Evolutionary conservation across 306 rosid species (phyloP).

Genomic region (Psophocarpus tetragonolobus): DNA sequence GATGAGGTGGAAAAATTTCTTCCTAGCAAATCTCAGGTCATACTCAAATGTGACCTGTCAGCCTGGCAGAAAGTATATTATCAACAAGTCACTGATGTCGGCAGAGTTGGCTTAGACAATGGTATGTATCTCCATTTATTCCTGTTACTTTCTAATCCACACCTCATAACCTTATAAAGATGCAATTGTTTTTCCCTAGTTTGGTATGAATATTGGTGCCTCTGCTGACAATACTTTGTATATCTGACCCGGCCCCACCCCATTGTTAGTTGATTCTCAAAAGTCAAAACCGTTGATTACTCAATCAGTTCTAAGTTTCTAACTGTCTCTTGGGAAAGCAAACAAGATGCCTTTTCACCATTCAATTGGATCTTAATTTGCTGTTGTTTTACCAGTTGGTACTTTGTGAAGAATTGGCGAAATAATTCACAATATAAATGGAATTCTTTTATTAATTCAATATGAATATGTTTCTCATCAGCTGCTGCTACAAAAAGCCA

Average conservation of each 20-base stretch:
- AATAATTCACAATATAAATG: no score
- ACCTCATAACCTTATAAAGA: neutral
- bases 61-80: slow-evolving; percentile 95
- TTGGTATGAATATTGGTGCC: slow-evolving; percentile 11
- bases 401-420: slow-evolving; percentile 2
- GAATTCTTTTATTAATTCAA: slow-evolving; percentile 3
- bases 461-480: neutral
- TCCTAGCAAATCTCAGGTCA: slow-evolving; percentile 90
- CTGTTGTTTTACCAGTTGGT: neutral
- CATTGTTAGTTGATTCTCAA: neutral
- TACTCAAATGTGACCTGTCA: slow-evolving; percentile 86
- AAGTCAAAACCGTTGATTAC: neutral
- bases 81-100: slow-evolving; percentile 79
- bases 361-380: slow-evolving; percentile 21
- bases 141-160: neutral
- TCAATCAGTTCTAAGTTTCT: neutral
- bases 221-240: slow-evolving; percentile 4
- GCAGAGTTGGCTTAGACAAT: slow-evolving; percentile 83
- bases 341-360: neutral
- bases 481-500: neutral
- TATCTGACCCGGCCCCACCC: neutral
- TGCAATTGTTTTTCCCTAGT: neutral
- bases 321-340: slow-evolving; percentile 17
- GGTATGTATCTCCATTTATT: slow-evolving; percentile 50
- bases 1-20: slow-evolving; percentile 92